Conservation (phyloP, 73 alveolate species). For the Tetrahymena malaccensis region DNA sequence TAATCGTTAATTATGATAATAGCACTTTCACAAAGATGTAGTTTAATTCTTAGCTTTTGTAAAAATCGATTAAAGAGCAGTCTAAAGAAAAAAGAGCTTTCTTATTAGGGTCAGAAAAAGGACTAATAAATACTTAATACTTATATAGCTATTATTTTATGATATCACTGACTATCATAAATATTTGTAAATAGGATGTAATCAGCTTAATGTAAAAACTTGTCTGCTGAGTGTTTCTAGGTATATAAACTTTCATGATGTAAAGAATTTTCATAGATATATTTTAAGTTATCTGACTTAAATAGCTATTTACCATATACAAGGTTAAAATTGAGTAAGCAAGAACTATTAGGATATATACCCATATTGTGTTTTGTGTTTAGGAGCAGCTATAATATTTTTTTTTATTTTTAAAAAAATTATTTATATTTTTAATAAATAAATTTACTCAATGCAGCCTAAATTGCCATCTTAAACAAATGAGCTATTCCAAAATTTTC, state of each 20-base stretch:
- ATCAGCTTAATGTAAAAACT: background rate
- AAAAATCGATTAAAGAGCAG: background rate
- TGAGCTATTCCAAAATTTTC: background rate
- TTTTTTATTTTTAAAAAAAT: background rate
- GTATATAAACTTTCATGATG: background rate
- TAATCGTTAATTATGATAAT: background rate
- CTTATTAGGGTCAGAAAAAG: background rate
- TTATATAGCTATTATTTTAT: background rate
- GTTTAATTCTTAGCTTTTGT: background rate
- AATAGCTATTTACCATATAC: background rate
- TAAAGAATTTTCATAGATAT: background rate
- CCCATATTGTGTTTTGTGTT: background rate
- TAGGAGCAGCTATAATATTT: background rate
- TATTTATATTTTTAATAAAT: background rate
- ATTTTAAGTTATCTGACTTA: background rate
- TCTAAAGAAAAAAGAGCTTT: background rate
- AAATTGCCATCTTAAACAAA: background rate
- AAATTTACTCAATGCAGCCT: background rate
- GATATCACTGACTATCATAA: background rate
- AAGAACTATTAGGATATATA: background rate
- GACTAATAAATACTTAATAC: background rate
- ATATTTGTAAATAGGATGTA: background rate
- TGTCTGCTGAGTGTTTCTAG: background rate
- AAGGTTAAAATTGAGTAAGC: background rate
- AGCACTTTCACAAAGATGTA: background rate